These are phyloP conservation scores for Colletotrichum karsti DNA, from an alignment of 2,329 filamentous ascomycete genomes.

Conservation along the genomic window DNA sequence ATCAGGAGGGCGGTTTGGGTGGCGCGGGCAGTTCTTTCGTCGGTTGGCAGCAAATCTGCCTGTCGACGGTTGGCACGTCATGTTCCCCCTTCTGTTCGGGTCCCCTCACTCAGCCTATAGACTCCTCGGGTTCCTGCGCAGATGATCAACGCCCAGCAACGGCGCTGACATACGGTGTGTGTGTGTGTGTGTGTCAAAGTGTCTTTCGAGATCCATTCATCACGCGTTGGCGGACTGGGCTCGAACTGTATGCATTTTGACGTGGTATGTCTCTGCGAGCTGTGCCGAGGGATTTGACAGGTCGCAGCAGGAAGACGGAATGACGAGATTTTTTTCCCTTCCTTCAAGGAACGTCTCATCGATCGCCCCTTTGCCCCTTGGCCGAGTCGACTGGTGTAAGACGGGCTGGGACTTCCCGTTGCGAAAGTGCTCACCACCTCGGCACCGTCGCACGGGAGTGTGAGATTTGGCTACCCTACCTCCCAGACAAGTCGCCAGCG, in stretches of 20 bases:
- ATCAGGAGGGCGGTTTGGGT: not conserved
- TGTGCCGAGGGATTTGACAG: not conserved
- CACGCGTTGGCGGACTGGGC: slow-evolving; percentile 9
- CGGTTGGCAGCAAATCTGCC: not conserved
- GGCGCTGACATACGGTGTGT: not conserved
- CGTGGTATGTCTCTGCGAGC: slow-evolving; percentile 8
- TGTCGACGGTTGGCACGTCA: slow-evolving; percentile 19
- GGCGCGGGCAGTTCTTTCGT: not conserved
- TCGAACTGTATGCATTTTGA: not conserved
- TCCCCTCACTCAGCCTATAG: slow-evolving; percentile 12
- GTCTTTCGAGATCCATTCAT: not conserved
- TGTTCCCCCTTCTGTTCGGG: not conserved
- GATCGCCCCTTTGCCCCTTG: not conserved
- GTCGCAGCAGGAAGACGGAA: not conserved
- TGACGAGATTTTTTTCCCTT: not conserved
- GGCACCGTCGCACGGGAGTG: slow-evolving; percentile 16
- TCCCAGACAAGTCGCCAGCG: not conserved
- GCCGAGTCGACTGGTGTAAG: not conserved
- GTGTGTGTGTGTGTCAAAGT: not conserved
- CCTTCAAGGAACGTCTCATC: not conserved
- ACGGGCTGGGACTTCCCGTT: not conserved
- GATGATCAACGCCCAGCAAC: slow-evolving; percentile 34
- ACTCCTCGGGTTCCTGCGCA: slow-evolving; percentile 41
- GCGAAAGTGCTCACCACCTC: slow-evolving; percentile 14
- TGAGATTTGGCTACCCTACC: not conserved